Percentiles rank a stretch among this genome's conserved stretches.
These are phyloP conservation scores for Talaromyces piceae DNA, from an alignment of 2,329 filamentous ascomycete genomes.

Conservation along the genomic window DNA sequence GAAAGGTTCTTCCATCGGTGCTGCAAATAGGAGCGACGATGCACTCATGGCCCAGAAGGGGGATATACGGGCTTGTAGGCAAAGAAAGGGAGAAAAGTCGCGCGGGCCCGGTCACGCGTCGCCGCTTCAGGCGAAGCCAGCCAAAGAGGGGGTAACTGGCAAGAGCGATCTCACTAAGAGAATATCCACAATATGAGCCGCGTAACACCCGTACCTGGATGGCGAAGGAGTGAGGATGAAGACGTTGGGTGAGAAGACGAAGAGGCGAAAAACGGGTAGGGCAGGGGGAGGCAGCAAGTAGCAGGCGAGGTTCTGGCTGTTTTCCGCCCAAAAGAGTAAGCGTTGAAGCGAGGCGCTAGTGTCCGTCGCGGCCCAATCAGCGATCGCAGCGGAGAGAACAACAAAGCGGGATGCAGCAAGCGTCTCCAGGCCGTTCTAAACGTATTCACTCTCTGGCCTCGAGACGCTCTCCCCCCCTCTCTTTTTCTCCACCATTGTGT, in stretches of 20 bases:
- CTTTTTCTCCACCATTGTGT: neutral
- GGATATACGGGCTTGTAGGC: neutral
- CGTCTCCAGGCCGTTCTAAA: neutral
- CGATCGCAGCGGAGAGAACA: constrained; percentile 27
- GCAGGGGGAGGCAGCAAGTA: neutral
- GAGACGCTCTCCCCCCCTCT: neutral
- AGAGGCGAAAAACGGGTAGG: neutral
- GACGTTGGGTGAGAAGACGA: neutral
- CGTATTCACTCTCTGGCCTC: constrained; percentile 1
- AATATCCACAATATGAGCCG: too few relatives aligned
- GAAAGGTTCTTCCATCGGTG: constrained; percentile 30
- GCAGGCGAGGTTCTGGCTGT: neutral
- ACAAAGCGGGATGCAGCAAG: constrained; percentile 20
- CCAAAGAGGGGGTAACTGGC: too few relatives aligned
- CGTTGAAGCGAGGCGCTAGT: constrained; percentile 30
- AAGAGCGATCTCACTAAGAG: too few relatives aligned
- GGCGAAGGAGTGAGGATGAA: neutral
- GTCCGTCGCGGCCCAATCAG: constrained; percentile 26
- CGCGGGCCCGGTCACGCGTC: neutral
- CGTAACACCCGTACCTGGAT: neutral
- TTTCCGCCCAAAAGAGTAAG: constrained; percentile 3
- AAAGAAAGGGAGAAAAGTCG: neutral
- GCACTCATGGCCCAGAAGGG: constrained; percentile 26
- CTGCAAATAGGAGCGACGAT: constrained; percentile 21
- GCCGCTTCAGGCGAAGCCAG: too few relatives aligned